Evolutionary conservation across 2,329 filamentous ascomycete genomes (phyloP), one percentile per base, ranked within the genome.

Genomic region (Simplicillium sp.): DNA sequence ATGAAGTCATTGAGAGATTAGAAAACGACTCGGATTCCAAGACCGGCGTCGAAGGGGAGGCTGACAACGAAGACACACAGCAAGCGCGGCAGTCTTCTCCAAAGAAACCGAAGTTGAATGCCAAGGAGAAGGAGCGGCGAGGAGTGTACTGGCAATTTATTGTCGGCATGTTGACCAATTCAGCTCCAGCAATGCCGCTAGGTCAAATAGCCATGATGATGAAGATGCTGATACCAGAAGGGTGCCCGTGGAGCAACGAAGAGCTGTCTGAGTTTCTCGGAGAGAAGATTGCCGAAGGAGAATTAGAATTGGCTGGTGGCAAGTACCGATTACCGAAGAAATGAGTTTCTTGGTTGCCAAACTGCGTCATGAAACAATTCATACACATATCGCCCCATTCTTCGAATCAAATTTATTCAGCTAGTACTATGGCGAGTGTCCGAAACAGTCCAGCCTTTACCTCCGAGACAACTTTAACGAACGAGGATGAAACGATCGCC

Each of bases 131-230:
- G 50, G 73, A 75, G 50, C 68, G 70, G 44, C 68, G 71, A 29
- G 61, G 65, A 34, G 74, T 95, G 32, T 95, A 96, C 61, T 87
- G 85, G 77, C 84, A 89, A 54, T 97, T 95, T 58, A 88, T 98
- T 44, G 70, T 88, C 42, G 87, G 87, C 39, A 97, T 98, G 92
- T 67, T 98, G 61, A 96, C 87, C 46, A 96, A 96, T 60, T 84
- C 87, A 51, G 83, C 83, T 14, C 78, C 74, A 14, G 64, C 83
- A 20, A 92, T 96, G 85, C 82, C 85, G 38, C 66, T 89, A 44
- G 71, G 71, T 41, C 77, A 88, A 57, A 94, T 98, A 48, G 74
- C 80, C 8, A 94, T 89, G 82, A 96, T 97, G 87, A 73, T 98
- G 71, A 87, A 87, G 63, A 90, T 97, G 74, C 75, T 90, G 44